Evolutionary conservation across 768 basidiomycete genomes (phyloP), one percentile per base, ranked within the genome.

Genomic region (Suillus tomentosus): DNA sequence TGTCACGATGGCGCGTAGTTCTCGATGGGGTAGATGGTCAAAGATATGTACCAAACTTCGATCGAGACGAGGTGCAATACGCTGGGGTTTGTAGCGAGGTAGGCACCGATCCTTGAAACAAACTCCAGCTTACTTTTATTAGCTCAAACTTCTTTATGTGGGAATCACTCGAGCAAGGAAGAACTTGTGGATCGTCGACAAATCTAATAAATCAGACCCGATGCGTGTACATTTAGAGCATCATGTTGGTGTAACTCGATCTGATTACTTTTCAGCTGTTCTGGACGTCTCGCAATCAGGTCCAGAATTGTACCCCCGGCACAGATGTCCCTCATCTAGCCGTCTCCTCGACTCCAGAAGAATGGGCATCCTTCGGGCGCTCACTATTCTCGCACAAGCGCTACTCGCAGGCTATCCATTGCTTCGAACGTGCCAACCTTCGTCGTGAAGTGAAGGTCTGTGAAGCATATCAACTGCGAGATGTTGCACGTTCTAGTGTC

Each of bases 111-210:
- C 3, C 9, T 67, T 13, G 39, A 37, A 34, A 19, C 34, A 24
- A 45, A 50, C 14, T 22, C 48, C 2, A 5, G 31, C 43, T 65
- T 43, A 63, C 27, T 10, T 8, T 17, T 48, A 1, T 36, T 37
- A 90, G 88, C 76, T 91, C 24, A 90, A 90, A 67, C 81, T 79
- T 50, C 73, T 91, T 0, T 91, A 91, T 63, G 89, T 91, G 2
- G 90, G 88, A 0, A 82, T 90, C 15, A 91, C 90, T 0, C 74
- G 90, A 47, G 88, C 89, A 1, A 80, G 86, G 45, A 87, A 85
- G 63, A 87, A 88, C 60, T 68, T 91, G 5, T 89, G 89, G 88
- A 85, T 91, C n/a, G 83, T 83, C 1, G 90, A 91, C 71, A 79
- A 77, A 40, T 89, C 88, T 0, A 73, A 78, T 1, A 84, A 81